These are phyloP conservation scores for Parmelia sp. DNA, from an alignment of 495 filamentous ascomycete species.

Conservation along the genomic window DNA sequence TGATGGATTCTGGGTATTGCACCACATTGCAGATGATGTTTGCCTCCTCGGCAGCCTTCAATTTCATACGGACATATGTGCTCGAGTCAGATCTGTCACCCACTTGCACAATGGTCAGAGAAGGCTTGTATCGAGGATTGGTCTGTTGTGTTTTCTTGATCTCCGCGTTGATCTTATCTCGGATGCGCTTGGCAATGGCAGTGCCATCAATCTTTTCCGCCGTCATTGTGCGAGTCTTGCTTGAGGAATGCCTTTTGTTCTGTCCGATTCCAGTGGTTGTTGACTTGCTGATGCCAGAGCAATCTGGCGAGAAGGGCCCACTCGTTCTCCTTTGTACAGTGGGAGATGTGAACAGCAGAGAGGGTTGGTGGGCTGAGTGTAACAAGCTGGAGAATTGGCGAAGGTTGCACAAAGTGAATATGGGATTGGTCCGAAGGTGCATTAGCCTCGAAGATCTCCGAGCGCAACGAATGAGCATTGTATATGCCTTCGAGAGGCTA, in stretches of 20 bases:
- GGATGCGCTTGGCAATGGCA: slow-evolving; percentile 83
- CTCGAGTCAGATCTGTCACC: slow-evolving; percentile 89
- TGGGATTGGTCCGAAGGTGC: slow-evolving; percentile 1
- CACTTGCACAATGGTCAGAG: slow-evolving; percentile 90
- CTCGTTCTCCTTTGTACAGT: neutral
- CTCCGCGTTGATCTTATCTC: slow-evolving; percentile 67
- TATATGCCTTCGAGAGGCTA: neutral
- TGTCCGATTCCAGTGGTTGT: neutral
- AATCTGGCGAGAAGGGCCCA: neutral
- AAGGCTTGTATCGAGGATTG: slow-evolving; percentile 82
- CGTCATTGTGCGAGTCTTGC: slow-evolving; percentile 56
- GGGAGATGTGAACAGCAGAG: neutral
- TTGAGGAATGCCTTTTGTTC: slow-evolving; percentile 40
- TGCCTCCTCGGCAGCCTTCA: slow-evolving; percentile 93
- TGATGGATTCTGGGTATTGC: slow-evolving; percentile 72
- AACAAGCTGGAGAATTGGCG: neutral
- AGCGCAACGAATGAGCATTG: slow-evolving; percentile 7
- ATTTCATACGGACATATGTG: slow-evolving; percentile 99
- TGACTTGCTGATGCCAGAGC: neutral
- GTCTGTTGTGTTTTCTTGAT: slow-evolving; percentile 72
- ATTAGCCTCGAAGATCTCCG: slow-evolving; percentile 12
- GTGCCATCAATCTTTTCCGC: slow-evolving; percentile 94
- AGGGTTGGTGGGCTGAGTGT: neutral
- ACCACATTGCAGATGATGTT: slow-evolving; percentile 82
- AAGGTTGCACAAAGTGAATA: neutral